These are phyloP conservation scores for Aspergillus uvarum DNA, from an alignment of 2,329 filamentous ascomycete species.

Conservation along the genomic window DNA sequence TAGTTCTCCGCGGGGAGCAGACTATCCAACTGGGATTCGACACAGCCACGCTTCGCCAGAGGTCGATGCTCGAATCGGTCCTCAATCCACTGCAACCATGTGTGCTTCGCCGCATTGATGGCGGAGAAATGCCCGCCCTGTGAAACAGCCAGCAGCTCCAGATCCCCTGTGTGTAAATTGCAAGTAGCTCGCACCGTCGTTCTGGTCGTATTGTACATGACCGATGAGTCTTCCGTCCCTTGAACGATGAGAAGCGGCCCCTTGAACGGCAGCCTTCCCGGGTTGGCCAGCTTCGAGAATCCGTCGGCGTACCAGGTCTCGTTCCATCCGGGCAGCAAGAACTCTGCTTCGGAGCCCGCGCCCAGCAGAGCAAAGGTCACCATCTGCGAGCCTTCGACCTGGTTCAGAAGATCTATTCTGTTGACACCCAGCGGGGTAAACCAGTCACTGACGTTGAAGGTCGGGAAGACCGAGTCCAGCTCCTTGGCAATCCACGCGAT, in stretches of 20 bases:
- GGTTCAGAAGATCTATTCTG: conserved; percentile 15
- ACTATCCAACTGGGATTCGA: conserved; percentile 14
- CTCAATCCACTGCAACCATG: conserved; percentile 21
- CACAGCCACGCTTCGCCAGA: conserved; percentile 10
- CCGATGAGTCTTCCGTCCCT: conserved; percentile 12
- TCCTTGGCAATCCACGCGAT: conserved; percentile 19
- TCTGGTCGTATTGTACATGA: conserved; percentile 12
- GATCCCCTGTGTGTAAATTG: conserved; percentile 5
- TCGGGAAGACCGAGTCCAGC: conserved; percentile 12
- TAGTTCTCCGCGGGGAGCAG: conserved; percentile 13
- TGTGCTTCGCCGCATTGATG: conserved; percentile 16
- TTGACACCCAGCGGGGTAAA: conserved; percentile 16
- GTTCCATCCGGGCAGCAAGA: conserved; percentile 12
- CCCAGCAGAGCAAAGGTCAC: conserved; percentile 11
- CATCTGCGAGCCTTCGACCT: conserved; percentile 18
- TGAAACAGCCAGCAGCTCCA: conserved; percentile 13
- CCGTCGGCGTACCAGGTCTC: conserved; percentile 12
- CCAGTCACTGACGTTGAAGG: conserved; percentile 19
- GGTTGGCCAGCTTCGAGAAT: conserved; percentile 16
- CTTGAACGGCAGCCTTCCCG: conserved; percentile 12
- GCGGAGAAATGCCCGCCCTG: conserved; percentile 16
- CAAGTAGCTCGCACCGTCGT: conserved; percentile 11
- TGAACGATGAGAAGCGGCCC: conserved; percentile 18
- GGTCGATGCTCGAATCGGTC: conserved; percentile 15
- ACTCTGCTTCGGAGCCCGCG: neutral